Evolutionary conservation across 352 stramenopile genomes (phyloP), one percentile per base, ranked within the genome.

Genomic region (Globisporangium okanoganense): DNA sequence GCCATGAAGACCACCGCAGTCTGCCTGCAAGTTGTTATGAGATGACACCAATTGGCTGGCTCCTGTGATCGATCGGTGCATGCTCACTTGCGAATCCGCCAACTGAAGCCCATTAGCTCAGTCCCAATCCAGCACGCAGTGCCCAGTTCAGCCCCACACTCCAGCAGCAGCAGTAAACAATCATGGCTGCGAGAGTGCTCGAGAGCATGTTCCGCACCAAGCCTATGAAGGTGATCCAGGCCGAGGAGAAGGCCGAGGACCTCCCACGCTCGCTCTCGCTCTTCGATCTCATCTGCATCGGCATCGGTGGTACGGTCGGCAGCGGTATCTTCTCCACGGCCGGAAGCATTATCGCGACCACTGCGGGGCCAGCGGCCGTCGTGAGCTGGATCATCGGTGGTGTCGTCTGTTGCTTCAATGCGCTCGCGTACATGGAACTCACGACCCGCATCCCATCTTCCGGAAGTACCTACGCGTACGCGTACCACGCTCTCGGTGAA

Each of bases 401-500:
- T n/a, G n/a, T n/a, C n/a, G n/a, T n/a, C n/a, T n/a, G n/a, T n/a
- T n/a, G n/a, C n/a, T n/a, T n/a, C n/a, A n/a, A n/a, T n/a, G n/a
- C n/a, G n/a, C n/a, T n/a, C n/a, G n/a, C n/a, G n/a, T n/a, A n/a
- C n/a, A n/a, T n/a, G n/a, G n/a, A n/a, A n/a, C n/a, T n/a, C n/a
- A n/a, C n/a, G n/a, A n/a, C n/a, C n/a, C n/a, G n/a, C n/a, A n/a
- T n/a, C n/a, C n/a, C n/a, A n/a, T n/a, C n/a, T n/a, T n/a, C n/a
- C 8, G 94, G 94, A 9, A 87, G 67, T 44, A 97, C 87, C 5
- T 98, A 98, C 75, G 83, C 89, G 8, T 98, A 97, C 74, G 69
- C 88, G 27, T 98, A 97, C 74, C 81, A 97, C 57, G 78, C 86
- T 2, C 75, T 98, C 22, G 94, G 94, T 35, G 95, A 98, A 63